Conservation (phyloP, 805 yeast genomes). For the Wickerhamiella alocasiicola region DNA sequence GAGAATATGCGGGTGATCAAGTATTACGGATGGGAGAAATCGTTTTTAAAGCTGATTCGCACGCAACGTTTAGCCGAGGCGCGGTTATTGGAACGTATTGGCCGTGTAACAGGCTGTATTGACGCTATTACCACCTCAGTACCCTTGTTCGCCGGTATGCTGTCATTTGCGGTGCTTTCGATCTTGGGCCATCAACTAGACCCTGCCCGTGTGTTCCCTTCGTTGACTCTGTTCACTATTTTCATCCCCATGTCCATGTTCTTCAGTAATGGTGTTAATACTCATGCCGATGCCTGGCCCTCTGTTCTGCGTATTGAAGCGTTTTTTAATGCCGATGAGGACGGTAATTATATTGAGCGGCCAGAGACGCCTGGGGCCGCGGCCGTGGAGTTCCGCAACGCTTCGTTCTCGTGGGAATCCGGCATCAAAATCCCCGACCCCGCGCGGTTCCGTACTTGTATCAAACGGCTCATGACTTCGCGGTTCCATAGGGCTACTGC, state of each 20-base stretch:
- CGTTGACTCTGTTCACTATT: slow-evolving; percentile 57
- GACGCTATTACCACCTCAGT: slow-evolving; percentile 56
- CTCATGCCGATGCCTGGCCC: slow-evolving; percentile 32
- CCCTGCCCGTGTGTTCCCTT: slow-evolving; percentile 59
- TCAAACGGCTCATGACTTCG: slow-evolving; percentile 1
- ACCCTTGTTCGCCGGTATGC: slow-evolving; percentile 61
- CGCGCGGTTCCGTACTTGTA: background rate
- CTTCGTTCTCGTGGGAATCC: slow-evolving; percentile 55
- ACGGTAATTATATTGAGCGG: slow-evolving; percentile 23
- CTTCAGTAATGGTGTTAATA: slow-evolving; percentile 36
- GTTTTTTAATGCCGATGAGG: slow-evolving; percentile 29
- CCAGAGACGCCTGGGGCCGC: slow-evolving; percentile 22
- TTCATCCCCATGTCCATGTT: slow-evolving; percentile 56
- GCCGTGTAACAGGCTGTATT: slow-evolving; percentile 48
- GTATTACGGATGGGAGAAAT: slow-evolving; percentile 83
- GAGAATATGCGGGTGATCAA: slow-evolving; percentile 71
- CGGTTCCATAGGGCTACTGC: background rate
- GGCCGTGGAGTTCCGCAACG: slow-evolving; percentile 42
- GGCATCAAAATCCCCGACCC: slow-evolving; percentile 7
- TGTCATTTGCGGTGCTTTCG: slow-evolving; percentile 38
- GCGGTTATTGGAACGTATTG: slow-evolving; percentile 46
- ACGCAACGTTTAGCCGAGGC: slow-evolving; percentile 53
- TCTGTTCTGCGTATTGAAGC: slow-evolving; percentile 22
- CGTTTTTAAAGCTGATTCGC: slow-evolving; percentile 50
- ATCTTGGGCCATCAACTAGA: slow-evolving; percentile 33